A percentile compares a stretch with the other conserved stretches of the same genome.
phyloP scores from a whole-genome alignment of 192 early-diverging fungal genomes.

The Linnemannia elongata region DNA sequence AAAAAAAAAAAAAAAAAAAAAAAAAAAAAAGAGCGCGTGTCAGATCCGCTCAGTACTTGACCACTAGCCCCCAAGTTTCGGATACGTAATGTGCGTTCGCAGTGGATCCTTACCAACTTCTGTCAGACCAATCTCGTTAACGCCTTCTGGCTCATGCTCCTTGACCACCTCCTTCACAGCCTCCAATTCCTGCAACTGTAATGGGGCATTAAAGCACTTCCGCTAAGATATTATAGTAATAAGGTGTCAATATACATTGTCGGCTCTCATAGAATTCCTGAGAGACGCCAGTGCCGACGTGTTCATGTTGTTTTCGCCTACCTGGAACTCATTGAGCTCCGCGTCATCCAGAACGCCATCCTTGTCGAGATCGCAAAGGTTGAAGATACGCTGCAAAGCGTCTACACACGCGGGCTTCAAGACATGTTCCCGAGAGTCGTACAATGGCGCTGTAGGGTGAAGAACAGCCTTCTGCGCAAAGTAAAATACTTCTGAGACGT shows the following conservation, averaged over 20 bases:
- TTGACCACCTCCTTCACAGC: conserved; percentile 96
- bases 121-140: conserved; percentile 89
- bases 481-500: conserved; percentile 99
- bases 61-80: not conserved
- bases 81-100: not conserved
- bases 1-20: conserved; percentile 1
- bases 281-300: not conserved
- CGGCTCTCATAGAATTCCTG: not conserved
- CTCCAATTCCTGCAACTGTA: conserved; percentile 96
- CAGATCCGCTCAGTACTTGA: not conserved
- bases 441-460: conserved; percentile 96
- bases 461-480: conserved; percentile 99
- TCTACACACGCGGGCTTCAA: conserved; percentile 93
- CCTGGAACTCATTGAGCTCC: conserved; percentile 98
- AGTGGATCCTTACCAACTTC: conserved; percentile 68
- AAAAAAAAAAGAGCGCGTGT: not conserved
- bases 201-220: conserved; percentile 97
- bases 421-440: conserved; percentile 93
- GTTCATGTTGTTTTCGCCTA: conserved; percentile 26
- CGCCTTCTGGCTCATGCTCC: conserved; percentile 89
- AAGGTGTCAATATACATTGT: not conserved
- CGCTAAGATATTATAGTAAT: conserved; percentile 60
- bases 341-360: conserved; percentile 92
- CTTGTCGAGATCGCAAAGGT: conserved; percentile 95
- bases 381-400: conserved; percentile 94